phyloP scores from a whole-genome alignment of 768 basidiomycete genomes.

The Suillus alpinus region DNA sequence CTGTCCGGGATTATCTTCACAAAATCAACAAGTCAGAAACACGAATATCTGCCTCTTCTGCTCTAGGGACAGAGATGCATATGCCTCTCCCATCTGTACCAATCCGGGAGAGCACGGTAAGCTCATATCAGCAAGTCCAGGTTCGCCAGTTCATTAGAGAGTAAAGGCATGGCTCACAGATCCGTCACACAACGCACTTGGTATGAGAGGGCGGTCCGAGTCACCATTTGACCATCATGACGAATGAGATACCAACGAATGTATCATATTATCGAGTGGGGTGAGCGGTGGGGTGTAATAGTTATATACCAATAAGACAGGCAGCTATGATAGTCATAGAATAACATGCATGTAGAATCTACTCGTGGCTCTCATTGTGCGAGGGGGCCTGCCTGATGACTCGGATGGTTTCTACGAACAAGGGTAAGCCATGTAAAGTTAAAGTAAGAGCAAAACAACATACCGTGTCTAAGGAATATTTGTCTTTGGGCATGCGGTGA shows the following conservation, averaged over 20 bases:
- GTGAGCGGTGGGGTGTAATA: background rate
- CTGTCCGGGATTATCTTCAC: conserved; percentile 67
- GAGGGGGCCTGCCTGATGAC: conserved; percentile 38
- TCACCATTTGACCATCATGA: conserved; percentile 42
- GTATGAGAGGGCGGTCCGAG: conserved; percentile 36
- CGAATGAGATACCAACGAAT: conserved; percentile 15
- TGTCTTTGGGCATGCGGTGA: conserved; percentile 75
- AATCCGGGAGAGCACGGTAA: conserved; percentile 28
- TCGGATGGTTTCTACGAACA: conserved; percentile 49
- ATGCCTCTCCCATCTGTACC: conserved; percentile 27
- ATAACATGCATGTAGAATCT: background rate
- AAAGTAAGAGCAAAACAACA: conserved; percentile 11
- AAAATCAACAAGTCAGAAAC: conserved; percentile 41
- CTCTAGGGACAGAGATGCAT: conserved; percentile 27
- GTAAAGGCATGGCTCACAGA: conserved; percentile 34
- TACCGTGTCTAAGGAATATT: conserved; percentile 81
- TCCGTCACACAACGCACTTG: conserved; percentile 23
- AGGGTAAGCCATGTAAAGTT: conserved; percentile 7
- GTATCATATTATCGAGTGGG: conserved; percentile 17
- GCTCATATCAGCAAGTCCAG: conserved; percentile 23
- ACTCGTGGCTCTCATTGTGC: conserved; percentile 10
- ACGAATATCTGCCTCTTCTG: conserved; percentile 25
- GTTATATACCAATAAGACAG: background rate
- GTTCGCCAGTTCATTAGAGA: conserved; percentile 24
- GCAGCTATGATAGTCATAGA: background rate